Conservation (phyloP, 2,329 filamentous ascomycete species). For the Drechslerella stenobrocha region DNA sequence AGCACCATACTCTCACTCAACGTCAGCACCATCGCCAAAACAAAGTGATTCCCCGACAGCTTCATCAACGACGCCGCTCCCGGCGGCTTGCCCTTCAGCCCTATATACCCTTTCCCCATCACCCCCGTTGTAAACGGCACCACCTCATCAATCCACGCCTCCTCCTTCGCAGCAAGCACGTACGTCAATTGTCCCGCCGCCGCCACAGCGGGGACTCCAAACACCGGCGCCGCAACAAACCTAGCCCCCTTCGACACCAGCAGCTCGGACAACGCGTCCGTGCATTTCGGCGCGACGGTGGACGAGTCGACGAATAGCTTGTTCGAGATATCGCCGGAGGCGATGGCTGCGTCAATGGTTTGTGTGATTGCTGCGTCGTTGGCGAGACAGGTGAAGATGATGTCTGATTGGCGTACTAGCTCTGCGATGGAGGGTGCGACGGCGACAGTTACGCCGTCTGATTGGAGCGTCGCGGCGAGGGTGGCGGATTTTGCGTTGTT, state of each 20-base stretch:
- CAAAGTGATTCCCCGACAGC: constrained; percentile 82
- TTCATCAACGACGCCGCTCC: constrained; percentile 73
- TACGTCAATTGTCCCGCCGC: constrained; percentile 71
- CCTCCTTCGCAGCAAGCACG: constrained; percentile 68
- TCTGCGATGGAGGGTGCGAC: constrained; percentile 65
- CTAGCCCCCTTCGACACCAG: constrained; percentile 66
- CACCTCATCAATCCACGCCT: constrained; percentile 65
- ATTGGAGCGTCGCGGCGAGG: constrained; percentile 61
- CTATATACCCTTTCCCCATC: constrained; percentile 69
- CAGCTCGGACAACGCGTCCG: constrained; percentile 66
- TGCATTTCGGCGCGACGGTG: constrained; percentile 82
- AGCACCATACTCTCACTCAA: constrained; percentile 76
- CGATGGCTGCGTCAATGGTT: constrained; percentile 63
- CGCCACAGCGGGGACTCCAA: constrained; percentile 71
- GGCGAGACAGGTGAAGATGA: constrained; percentile 80
- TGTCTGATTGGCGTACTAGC: constrained; percentile 69
- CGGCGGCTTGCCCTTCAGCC: constrained; percentile 70
- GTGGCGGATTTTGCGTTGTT: constrained; percentile 68
- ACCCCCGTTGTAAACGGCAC: constrained; percentile 74
- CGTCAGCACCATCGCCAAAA: constrained; percentile 71
- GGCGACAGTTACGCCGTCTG: constrained; percentile 11
- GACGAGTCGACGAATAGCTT: constrained; percentile 88
- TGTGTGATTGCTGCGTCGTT: constrained; percentile 73
- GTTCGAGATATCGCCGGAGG: constrained; percentile 61
- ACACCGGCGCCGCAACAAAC: constrained; percentile 76